phyloP scores from a whole-genome alignment of 1,284 basidiomycete genomes.

The Ganoderma lingzhi region DNA sequence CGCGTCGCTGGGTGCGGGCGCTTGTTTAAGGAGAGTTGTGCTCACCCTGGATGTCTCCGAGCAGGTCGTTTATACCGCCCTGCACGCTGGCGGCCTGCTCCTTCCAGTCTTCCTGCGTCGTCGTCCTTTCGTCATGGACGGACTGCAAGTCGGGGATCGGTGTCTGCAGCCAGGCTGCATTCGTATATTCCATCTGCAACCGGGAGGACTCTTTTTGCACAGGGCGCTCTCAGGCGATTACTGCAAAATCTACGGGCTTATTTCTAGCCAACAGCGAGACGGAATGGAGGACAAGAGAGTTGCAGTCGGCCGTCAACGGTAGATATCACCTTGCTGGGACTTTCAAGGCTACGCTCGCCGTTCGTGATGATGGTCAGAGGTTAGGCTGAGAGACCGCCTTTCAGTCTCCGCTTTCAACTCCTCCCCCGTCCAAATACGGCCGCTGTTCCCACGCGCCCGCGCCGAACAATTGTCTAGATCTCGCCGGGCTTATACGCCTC shows the following conservation, averaged over 20 bases:
- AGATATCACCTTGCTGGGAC: slow-evolving; percentile 41
- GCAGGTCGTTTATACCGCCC: slow-evolving; percentile 51
- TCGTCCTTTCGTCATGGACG: slow-evolving; percentile 49
- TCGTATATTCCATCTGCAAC: slow-evolving; percentile 59
- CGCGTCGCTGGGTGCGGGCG: slow-evolving; percentile 31
- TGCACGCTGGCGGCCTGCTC: slow-evolving; percentile 46
- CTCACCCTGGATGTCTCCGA: slow-evolving; percentile 49
- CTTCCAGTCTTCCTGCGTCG: slow-evolving; percentile 55
- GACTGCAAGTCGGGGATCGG: slow-evolving; percentile 50
- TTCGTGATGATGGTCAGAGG: slow-evolving; percentile 43
- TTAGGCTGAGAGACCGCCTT: slow-evolving; percentile 37
- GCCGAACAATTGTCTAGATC: slow-evolving; percentile 12
- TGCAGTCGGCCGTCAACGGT: slow-evolving; percentile 34
- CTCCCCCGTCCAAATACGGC: slow-evolving; percentile 28
- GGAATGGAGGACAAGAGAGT: slow-evolving; percentile 43
- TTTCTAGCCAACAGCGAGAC: slow-evolving; percentile 52
- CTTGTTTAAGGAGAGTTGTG: slow-evolving; percentile 35
- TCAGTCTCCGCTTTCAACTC: slow-evolving; percentile 38
- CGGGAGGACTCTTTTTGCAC: slow-evolving; percentile 50
- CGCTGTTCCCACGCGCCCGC: slow-evolving; percentile 32
- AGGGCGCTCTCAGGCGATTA: slow-evolving; percentile 57
- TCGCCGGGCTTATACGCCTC: neutral
- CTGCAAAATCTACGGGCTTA: slow-evolving; percentile 62
- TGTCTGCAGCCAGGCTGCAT: slow-evolving; percentile 64
- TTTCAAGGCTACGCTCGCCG: slow-evolving; percentile 38